These are phyloP conservation scores for Aphanocladium album DNA, from an alignment of 2,329 filamentous ascomycete genomes.

Conservation along the genomic window DNA sequence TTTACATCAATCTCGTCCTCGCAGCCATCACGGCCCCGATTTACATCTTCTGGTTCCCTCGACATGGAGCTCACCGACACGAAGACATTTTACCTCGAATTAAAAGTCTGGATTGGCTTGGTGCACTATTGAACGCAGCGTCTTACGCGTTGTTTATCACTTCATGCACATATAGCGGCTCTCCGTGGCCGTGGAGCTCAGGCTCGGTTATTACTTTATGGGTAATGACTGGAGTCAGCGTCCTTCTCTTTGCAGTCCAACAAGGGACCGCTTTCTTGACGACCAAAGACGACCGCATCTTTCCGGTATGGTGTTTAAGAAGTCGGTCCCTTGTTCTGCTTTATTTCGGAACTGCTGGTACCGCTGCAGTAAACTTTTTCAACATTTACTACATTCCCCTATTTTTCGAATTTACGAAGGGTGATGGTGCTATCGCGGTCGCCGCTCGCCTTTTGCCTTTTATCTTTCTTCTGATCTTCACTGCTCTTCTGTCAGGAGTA, in stretches of 20 bases:
- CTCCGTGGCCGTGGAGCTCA: not conserved
- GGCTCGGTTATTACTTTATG: slow-evolving; percentile 14
- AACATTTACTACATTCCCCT: slow-evolving; percentile 44
- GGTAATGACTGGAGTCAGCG: slow-evolving; percentile 12
- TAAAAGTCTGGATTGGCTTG: slow-evolving; percentile 35
- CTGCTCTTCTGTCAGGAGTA: slow-evolving; percentile 29
- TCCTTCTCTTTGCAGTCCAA: not conserved
- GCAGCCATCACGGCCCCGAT: slow-evolving; percentile 29
- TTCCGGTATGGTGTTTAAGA: not conserved
- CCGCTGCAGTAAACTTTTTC: slow-evolving; percentile 21
- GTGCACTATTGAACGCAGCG: slow-evolving; percentile 35
- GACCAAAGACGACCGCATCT: not conserved
- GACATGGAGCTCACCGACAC: slow-evolving; percentile 17
- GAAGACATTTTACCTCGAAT: slow-evolving; percentile 22
- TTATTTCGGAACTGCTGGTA: slow-evolving; percentile 17
- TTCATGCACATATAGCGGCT: slow-evolving; percentile 20
- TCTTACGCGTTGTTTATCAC: slow-evolving; percentile 19
- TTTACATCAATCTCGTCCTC: slow-evolving; percentile 44
- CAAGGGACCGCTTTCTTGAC: not conserved
- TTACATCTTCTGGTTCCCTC: slow-evolving; percentile 22
- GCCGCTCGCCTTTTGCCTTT: slow-evolving; percentile 35
- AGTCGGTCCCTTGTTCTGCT: not conserved
- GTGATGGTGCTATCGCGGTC: slow-evolving; percentile 32
- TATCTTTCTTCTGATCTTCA: slow-evolving; percentile 31
- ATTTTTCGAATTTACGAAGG: slow-evolving; percentile 43